Percentiles rank a stretch among this genome's conserved stretches.
phyloP scores from a whole-genome alignment of 179 eudicot species.

The Spergularia azorica region DNA sequence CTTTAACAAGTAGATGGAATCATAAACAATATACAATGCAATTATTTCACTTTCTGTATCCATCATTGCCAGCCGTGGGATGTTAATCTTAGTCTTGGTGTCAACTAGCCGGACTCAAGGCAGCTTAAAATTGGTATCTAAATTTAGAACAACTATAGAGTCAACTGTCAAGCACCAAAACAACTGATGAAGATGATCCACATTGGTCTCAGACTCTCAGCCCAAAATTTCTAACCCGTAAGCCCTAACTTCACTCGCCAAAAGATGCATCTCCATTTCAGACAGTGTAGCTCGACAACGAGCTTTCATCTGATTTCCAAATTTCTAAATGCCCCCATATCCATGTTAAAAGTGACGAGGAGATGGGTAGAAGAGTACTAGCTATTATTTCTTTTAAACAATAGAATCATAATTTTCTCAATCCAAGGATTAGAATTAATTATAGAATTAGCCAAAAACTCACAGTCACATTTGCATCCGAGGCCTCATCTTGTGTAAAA shows the following conservation, averaged over 20 bases:
- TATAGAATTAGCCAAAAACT: slow-evolving; percentile 31
- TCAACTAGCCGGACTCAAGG: background rate
- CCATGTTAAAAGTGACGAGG: background rate
- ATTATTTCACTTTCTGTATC: background rate
- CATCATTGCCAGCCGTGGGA: slow-evolving; percentile 8
- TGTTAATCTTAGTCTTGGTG: slow-evolving; percentile 5
- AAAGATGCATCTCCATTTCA: slow-evolving; percentile 3
- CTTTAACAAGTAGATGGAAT: too few species aligned
- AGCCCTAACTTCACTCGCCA: background rate
- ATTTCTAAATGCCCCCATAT: background rate
- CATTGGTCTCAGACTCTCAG: too few species aligned
- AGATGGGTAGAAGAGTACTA: background rate
- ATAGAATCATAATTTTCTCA: background rate
- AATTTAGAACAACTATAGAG: too few species aligned
- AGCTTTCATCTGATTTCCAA: background rate
- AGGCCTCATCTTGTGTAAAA: slow-evolving; percentile 53
- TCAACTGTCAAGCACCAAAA: background rate
- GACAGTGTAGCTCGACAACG: background rate
- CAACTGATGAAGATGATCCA: background rate
- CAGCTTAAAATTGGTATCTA: background rate
- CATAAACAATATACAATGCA: background rate
- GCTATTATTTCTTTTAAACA: background rate
- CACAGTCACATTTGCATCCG: slow-evolving; percentile 83
- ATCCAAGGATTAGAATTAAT: slow-evolving; percentile 1
- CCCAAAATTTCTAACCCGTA: background rate